Evolutionary conservation across 306 rosid genomes (phyloP).

Genomic region (Aeschynomene evenia): DNA sequence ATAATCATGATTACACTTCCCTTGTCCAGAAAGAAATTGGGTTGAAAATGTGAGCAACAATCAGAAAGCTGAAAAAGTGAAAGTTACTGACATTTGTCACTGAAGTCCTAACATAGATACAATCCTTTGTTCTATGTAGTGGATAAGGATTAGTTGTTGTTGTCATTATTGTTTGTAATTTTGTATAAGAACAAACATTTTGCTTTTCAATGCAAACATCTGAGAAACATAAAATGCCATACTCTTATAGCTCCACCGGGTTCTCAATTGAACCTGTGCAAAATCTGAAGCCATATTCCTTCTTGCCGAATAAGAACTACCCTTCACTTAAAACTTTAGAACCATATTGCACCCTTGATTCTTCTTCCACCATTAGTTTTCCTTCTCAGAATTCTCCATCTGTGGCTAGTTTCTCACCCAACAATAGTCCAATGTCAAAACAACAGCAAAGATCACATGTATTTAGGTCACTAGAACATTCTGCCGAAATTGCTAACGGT

Average conservation of each 20-base stretch:
- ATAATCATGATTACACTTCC: background rate
- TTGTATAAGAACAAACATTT: background rate
- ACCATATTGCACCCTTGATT: slow-evolving; percentile 56
- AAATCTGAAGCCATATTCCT: slow-evolving; percentile 46
- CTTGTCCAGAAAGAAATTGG: background rate
- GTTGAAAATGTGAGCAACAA: slow-evolving; percentile 23
- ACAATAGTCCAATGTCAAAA: slow-evolving; percentile 60
- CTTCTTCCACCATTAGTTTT: slow-evolving; percentile 46
- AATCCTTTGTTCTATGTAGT: too few relatives aligned
- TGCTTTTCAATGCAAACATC: slow-evolving; percentile 50
- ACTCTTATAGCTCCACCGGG: slow-evolving; percentile 38
- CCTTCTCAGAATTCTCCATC: slow-evolving; percentile 52
- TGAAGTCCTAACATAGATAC: too few relatives aligned
- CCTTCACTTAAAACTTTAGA: slow-evolving; percentile 41
- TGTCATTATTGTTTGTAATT: too few relatives aligned
- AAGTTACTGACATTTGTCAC: slow-evolving; percentile 1
- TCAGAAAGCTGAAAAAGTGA: background rate
- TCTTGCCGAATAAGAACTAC: slow-evolving; percentile 41
- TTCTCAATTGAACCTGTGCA: slow-evolving; percentile 44
- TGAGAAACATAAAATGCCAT: slow-evolving; percentile 40
- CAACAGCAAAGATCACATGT: slow-evolving; percentile 44
- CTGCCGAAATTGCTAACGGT: slow-evolving; percentile 44
- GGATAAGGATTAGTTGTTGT: too few relatives aligned
- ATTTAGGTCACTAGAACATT: slow-evolving; percentile 26
- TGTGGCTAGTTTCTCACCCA: slow-evolving; percentile 48